Percentiles rank a stretch among this genome's conserved stretches.
phyloP scores from a whole-genome alignment of 2,329 filamentous ascomycete genomes.

The Pyricularia sp. region DNA sequence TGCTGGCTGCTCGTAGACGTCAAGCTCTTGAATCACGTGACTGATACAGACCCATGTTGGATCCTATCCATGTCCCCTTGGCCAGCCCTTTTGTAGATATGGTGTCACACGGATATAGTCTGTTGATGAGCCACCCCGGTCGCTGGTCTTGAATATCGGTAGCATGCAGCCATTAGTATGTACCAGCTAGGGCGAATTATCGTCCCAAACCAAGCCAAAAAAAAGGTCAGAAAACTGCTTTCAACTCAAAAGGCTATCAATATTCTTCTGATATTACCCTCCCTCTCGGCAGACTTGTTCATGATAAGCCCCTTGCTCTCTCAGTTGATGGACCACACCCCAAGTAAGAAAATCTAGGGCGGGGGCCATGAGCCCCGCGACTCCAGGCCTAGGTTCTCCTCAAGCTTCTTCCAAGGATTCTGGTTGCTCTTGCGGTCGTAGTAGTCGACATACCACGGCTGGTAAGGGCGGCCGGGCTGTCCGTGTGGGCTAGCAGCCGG shows the following conservation, averaged over 20 bases:
- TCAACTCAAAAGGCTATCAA: not conserved
- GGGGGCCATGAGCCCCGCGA: slow-evolving; percentile 36
- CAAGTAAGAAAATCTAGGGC: not conserved
- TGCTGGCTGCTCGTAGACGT: not conserved
- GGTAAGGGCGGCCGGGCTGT: slow-evolving; percentile 18
- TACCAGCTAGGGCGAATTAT: not conserved
- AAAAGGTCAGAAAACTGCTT: not conserved
- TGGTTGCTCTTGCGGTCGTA: slow-evolving; percentile 61
- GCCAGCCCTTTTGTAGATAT: not conserved
- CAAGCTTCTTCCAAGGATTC: slow-evolving; percentile 61
- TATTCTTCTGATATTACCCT: not conserved
- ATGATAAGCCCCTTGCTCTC: not conserved
- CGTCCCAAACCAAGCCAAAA: not conserved
- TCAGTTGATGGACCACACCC: not conserved
- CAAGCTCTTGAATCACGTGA: not conserved
- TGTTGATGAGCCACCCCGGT: not conserved
- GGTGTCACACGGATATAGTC: not conserved
- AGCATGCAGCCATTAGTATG: not conserved
- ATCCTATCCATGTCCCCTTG: not conserved
- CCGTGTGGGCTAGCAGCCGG: slow-evolving; percentile 21
- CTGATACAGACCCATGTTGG: not conserved
- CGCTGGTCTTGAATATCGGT: not conserved
- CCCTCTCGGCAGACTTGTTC: not conserved
- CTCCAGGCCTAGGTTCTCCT: slow-evolving; percentile 34
- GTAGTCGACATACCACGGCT: slow-evolving; percentile 54